Evolutionary conservation across 495 filamentous ascomycete genomes (phyloP).

Genomic region (Aspergillus conjunctus): DNA sequence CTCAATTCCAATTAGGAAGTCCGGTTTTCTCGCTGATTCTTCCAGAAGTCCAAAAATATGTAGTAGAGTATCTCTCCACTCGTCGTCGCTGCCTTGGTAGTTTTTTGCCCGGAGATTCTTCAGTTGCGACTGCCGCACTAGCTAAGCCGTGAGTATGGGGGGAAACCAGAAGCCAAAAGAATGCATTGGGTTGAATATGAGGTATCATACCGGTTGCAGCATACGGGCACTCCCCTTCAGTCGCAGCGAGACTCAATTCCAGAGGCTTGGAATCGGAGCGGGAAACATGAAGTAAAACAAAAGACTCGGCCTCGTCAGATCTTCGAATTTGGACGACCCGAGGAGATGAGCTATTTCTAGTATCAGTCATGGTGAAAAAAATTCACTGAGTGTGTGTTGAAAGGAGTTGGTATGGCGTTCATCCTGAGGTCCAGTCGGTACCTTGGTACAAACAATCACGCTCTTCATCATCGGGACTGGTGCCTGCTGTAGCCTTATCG

Average conservation of each 20-base stretch:
- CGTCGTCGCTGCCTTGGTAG: slow-evolving; percentile 53
- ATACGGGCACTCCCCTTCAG: slow-evolving; percentile 68
- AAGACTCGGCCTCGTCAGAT: slow-evolving; percentile 52
- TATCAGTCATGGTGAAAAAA: slow-evolving; percentile 14
- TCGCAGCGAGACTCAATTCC: slow-evolving; percentile 65
- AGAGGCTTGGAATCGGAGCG: slow-evolving; percentile 49
- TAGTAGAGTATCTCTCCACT: slow-evolving; percentile 58
- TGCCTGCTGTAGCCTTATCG: slow-evolving; percentile 3
- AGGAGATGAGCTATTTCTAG: slow-evolving; percentile 21
- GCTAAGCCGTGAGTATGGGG: not conserved
- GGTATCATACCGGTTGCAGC: slow-evolving; percentile 50
- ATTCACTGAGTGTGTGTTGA: too few species aligned
- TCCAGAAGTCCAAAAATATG: slow-evolving; percentile 33
- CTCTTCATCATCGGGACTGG: not conserved
- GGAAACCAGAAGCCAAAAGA: not conserved
- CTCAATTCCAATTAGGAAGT: slow-evolving; percentile 35
- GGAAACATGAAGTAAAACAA: slow-evolving; percentile 60
- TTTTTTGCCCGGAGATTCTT: slow-evolving; percentile 53
- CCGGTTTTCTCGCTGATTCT: slow-evolving; percentile 15
- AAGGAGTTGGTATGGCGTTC: too few species aligned
- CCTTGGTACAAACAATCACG: not conserved
- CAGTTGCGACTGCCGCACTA: slow-evolving; percentile 52
- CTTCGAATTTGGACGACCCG: slow-evolving; percentile 58
- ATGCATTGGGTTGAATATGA: not conserved
- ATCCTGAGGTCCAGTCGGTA: too few species aligned